Base-by-base conservation (phyloP, 139 green algal genomes). In the Asterochloris sp. region DNA sequence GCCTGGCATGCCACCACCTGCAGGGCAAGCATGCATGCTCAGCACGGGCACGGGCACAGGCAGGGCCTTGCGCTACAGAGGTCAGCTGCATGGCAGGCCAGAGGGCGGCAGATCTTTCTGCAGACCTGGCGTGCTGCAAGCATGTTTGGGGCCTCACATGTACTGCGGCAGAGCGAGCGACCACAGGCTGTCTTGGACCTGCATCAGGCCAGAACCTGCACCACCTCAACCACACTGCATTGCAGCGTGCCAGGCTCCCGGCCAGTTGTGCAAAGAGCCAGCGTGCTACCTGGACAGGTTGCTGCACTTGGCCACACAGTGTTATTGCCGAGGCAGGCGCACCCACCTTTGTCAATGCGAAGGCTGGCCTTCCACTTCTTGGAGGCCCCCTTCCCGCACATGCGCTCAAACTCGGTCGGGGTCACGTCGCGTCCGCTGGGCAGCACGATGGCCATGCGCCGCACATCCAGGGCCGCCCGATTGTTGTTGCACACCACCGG, bases 281-380 rank as follows among this genome's bases (percentile, higher is more conserved):
- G 38, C 38, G 4, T 54, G 38, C 38, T 6, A 54, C 38, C 38
- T 6, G 38, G 38, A 54, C 38, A 54, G 38, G 6, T 6, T 54
- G 38, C 38, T 54, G 38, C 38, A 54, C 38, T 6, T 10, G 2
- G 38, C 38, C 38, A 54, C 38, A 54, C 38, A 54, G 38, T 54
- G 38, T 54, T 6, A 54, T 54, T 6, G 38, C 38, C 38, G 38
- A 54, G 24, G 16, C 15, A 64, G 74, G 24, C n/a, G 28, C 28
- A 16, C 12, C 38, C 38, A 11, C 69, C 82, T 76, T 85, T 85
- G 82, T 85, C 82, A n/a, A 85, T 69, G 19, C 82, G 73, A 17
- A 85, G 21, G 61, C 66, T 79, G 60, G 82, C 87, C 89, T 97
- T 97, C 94, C 95, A 98, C 88, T 97, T 97, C 89, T 97, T 97